Evolutionary conservation across 1,139 yeast species (phyloP).

Genomic region (Geotrichum reessii): DNA sequence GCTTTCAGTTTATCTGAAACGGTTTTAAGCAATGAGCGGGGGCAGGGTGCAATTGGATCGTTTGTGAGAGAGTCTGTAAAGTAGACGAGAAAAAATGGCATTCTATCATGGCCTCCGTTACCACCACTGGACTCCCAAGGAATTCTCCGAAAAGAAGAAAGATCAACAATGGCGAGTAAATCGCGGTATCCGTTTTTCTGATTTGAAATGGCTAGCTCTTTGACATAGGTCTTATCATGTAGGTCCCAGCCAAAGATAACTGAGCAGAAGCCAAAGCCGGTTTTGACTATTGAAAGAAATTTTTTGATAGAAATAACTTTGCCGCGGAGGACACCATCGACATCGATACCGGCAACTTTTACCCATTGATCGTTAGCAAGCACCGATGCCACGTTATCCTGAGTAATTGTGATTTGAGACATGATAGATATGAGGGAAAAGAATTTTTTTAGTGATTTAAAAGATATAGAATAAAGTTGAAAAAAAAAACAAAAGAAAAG

Average conservation of each 20-base stretch:
- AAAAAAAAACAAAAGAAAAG: not conserved
- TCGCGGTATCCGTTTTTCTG: constrained; percentile 36
- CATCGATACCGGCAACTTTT: constrained; percentile 38
- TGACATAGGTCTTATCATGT: constrained; percentile 34
- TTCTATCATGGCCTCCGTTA: constrained; percentile 2
- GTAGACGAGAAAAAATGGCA: constrained; percentile 33
- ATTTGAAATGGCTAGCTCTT: constrained; percentile 31
- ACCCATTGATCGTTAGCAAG: constrained; percentile 27
- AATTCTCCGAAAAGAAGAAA: constrained; percentile 27
- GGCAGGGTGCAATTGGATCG: constrained; percentile 34
- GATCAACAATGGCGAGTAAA: constrained; percentile 32
- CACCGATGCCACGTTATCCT: constrained; percentile 7
- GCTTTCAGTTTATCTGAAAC: constrained; percentile 24
- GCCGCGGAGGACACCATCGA: constrained; percentile 37
- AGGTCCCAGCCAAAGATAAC: constrained; percentile 40
- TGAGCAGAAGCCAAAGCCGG: constrained; percentile 37
- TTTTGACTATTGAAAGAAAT: constrained; percentile 29
- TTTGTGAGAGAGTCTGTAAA: constrained; percentile 29
- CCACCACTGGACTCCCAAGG: constrained; percentile 33
- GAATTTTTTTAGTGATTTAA: not conserved
- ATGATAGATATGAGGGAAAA: not conserved
- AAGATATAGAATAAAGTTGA: not conserved
- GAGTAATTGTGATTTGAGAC: not conserved
- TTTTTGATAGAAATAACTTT: constrained; percentile 34
- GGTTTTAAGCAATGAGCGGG: constrained; percentile 30